Percentiles rank a stretch among this genome's conserved stretches.
phyloP scores from a whole-genome alignment of 208 protist species.

The Crithidia bombi region DNA sequence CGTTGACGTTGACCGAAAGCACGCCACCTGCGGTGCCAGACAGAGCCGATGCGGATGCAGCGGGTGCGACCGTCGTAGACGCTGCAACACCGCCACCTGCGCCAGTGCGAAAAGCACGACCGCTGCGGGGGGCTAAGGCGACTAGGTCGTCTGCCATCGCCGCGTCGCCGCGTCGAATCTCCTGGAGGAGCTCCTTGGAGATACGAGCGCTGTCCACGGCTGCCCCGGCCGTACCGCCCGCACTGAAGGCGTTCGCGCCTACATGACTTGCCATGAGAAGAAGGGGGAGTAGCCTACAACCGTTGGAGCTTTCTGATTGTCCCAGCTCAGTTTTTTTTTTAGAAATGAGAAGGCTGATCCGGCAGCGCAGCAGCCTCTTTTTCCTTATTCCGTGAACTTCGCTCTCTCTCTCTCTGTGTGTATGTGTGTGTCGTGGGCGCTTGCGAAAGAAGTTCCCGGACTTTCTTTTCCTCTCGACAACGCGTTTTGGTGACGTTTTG shows the following conservation, averaged over 20 bases:
- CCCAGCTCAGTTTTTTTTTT: no score
- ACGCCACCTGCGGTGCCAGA: not conserved
- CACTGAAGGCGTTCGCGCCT: not conserved
- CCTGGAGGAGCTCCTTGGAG: conserved; percentile 56
- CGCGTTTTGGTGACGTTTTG: no score
- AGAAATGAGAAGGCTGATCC: no score
- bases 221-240: not conserved
- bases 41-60: not conserved
- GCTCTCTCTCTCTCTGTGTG: no score
- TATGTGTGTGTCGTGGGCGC: no score
- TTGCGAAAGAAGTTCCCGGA: no score
- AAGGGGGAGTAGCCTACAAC: no score
- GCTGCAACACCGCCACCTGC: not conserved
- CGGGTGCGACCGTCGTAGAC: no score
- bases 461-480: no score
- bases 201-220: conserved; percentile 25
- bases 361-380: no score
- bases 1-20: conserved; percentile 20
- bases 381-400: no score
- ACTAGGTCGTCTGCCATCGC: conserved; percentile 64
- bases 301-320: no score
- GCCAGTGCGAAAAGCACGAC: conserved; percentile 9
- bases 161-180: conserved; percentile 69
- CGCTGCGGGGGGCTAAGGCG: conserved; percentile 36
- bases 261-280: not conserved